Conservation (phyloP, 176 grass and related monocot species). For the Aegilops bicornis region DNA sequence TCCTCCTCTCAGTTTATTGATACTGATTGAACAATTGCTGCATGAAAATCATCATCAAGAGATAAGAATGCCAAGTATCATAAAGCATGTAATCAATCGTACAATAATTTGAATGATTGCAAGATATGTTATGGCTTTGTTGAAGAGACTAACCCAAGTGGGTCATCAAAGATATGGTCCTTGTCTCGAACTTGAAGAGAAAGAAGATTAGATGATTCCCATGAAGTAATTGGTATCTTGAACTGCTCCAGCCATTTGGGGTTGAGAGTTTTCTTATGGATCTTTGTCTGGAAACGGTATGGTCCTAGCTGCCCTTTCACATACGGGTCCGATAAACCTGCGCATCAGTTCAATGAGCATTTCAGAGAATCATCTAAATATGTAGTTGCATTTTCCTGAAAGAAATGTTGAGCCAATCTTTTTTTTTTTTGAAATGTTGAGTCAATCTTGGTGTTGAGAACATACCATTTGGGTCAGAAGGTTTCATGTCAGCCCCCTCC, state of each 20-base stretch:
- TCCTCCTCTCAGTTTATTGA: constrained; percentile 77
- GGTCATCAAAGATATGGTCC: constrained; percentile 89
- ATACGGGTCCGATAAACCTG: constrained; percentile 90
- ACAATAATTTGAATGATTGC: constrained; percentile 12
- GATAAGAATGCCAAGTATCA: neutral
- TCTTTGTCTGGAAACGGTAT: constrained; percentile 84
- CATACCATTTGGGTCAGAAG: constrained; percentile 91
- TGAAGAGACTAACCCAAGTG: constrained; percentile 69
- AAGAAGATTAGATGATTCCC: constrained; percentile 75
- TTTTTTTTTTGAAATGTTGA: neutral
- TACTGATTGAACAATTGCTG: constrained; percentile 74
- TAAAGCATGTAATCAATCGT: neutral
- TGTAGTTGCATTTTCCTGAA: neutral
- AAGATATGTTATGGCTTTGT: neutral
- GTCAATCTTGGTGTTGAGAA: neutral
- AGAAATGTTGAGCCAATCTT: neutral
- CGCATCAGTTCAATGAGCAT: constrained; percentile 20
- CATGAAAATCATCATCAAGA: neutral
- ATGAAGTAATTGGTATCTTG: constrained; percentile 85
- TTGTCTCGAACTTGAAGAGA: constrained; percentile 91
- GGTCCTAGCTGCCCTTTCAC: constrained; percentile 79
- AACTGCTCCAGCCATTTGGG: constrained; percentile 97
- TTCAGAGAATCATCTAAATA: neutral
- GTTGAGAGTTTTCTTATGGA: constrained; percentile 90
- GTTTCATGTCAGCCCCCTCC: constrained; percentile 94